Percentiles rank a stretch among this genome's conserved stretches.
These are phyloP conservation scores for Magnolia kwangsiensis DNA, from an alignment of 164 flowering plant genomes.

Conservation along the genomic window DNA sequence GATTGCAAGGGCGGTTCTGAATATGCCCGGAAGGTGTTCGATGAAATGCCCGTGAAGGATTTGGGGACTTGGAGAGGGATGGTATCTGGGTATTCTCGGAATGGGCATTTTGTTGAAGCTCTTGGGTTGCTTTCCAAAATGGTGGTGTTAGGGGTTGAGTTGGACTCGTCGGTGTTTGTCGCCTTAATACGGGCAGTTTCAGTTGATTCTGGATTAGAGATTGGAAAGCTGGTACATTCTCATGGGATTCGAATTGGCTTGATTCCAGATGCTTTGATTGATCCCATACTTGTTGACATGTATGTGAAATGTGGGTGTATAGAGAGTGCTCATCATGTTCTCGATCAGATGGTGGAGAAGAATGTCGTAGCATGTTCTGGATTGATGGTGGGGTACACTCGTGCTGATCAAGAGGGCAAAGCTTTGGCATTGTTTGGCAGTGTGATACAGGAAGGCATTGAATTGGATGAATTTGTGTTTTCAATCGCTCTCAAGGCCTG, in stretches of 20 bases:
- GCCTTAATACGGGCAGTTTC: slow-evolving; percentile 26
- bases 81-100: slow-evolving; percentile 31
- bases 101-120: slow-evolving; percentile 29
- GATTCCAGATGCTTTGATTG: slow-evolving; percentile 18
- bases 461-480: slow-evolving; percentile 50
- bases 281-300: slow-evolving; percentile 33
- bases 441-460: slow-evolving; percentile 33
- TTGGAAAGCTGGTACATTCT: slow-evolving; percentile 50
- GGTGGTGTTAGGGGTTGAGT: slow-evolving; percentile 19
- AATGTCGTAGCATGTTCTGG: slow-evolving; percentile 44
- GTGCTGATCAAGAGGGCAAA: slow-evolving; percentile 23
- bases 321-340: slow-evolving; percentile 32
- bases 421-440: slow-evolving; percentile 32
- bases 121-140: slow-evolving; percentile 29
- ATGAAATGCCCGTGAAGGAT: slow-evolving; percentile 33
- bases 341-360: slow-evolving; percentile 34
- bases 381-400: slow-evolving; percentile 45
- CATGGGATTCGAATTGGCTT: slow-evolving; percentile 31
- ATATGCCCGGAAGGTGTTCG: slow-evolving; percentile 40
- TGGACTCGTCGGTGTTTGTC: slow-evolving; percentile 18
- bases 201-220: slow-evolving; percentile 17
- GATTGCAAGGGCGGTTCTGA: slow-evolving; percentile 30
- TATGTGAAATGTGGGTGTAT: slow-evolving; percentile 42
- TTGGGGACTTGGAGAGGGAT: slow-evolving; percentile 32
- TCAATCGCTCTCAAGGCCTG: slow-evolving; percentile 48